Evolutionary conservation across 441 rosid genomes (phyloP).

Genomic region (Manihot esculenta): DNA sequence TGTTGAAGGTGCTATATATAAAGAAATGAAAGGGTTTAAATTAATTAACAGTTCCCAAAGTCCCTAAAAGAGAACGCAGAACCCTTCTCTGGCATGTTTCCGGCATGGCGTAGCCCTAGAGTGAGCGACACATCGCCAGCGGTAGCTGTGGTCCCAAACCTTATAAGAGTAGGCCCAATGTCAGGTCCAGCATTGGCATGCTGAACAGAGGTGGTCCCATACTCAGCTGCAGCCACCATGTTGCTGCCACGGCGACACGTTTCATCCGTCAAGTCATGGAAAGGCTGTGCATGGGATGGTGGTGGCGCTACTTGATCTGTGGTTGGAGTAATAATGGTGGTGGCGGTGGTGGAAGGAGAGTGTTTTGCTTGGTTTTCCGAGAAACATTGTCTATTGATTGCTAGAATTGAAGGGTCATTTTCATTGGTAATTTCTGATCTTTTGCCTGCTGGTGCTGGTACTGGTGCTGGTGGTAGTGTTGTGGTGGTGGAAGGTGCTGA

Average conservation of each 20-base stretch:
- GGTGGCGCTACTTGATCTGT: constrained; percentile 26
- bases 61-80: constrained; percentile 73
- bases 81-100: constrained; percentile 70
- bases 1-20: constrained; percentile 8
- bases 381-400: constrained; percentile 47
- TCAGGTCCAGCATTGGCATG: constrained; percentile 13
- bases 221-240: constrained; percentile 34
- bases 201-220: constrained; percentile 42
- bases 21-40: constrained; percentile 10
- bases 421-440: constrained; percentile 57
- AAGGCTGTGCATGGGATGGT: constrained; percentile 26
- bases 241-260: constrained; percentile 36
- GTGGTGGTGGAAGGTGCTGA: constrained; percentile 21
- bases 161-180: constrained; percentile 48
- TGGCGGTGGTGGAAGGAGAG: constrained; percentile 17
- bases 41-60: constrained; percentile 62
- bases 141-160: constrained; percentile 60
- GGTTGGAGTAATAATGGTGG: constrained; percentile 6
- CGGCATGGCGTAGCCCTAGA: constrained; percentile 87
- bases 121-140: constrained; percentile 94
- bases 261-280: constrained; percentile 38
- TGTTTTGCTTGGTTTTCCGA: constrained; percentile 47
- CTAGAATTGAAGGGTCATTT: constrained; percentile 54
- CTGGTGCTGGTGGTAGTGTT: constrained; percentile 18
- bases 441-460: constrained; percentile 41